Evolutionary conservation across 306 rosid genomes (phyloP), one percentile per base, ranked within the genome.

Genomic region (Vigna reflexopilosa): DNA sequence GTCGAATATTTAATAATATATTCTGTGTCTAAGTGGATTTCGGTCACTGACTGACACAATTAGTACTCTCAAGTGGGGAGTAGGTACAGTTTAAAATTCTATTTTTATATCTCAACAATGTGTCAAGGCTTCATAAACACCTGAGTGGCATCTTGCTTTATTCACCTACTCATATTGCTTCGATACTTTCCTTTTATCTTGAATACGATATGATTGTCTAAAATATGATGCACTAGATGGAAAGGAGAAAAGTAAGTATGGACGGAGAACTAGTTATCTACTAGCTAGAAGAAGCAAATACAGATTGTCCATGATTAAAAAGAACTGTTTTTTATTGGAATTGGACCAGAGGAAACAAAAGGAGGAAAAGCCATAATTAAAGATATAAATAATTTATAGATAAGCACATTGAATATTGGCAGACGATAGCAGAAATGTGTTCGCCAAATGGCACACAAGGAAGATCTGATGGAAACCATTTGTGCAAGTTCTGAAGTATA

Each of bases 401-500:
- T 67, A 55, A 47, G 57, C 68, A 51, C 34, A 65, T n/a, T 19
- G 55, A 49, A 75, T 65, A 65, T 40, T 57, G 63, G 62, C 72
- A 57, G 79, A 65, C 30, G 54, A 72, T 65, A 40, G 59, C 50
- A 77, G 73, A 58, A 64, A 52, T 59, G 72, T 77, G 82, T 42
- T 44, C 10, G 51, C 40, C 0, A 70, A 84, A 76, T 49, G 81
- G 38, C 55, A 80, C 70, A 69, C 74, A 75, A 68, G 51, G 65
- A 52, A 72, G 22, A 42, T 66, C 52, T 16, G 76, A 75, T 76
- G 48, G 73, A 67, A 66, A 78, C 74, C 74, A 32, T 52, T 51
- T 83, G 74, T 74, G 75, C 32, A 61, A 74, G 48, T 69, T 75
- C 66, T 70, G 66, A 75, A 62, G 70, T 15, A 83, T 40, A 50